Conservation (phyloP, 2,329 filamentous ascomycete species). For the Cladosporium austrohemisphaericum region DNA sequence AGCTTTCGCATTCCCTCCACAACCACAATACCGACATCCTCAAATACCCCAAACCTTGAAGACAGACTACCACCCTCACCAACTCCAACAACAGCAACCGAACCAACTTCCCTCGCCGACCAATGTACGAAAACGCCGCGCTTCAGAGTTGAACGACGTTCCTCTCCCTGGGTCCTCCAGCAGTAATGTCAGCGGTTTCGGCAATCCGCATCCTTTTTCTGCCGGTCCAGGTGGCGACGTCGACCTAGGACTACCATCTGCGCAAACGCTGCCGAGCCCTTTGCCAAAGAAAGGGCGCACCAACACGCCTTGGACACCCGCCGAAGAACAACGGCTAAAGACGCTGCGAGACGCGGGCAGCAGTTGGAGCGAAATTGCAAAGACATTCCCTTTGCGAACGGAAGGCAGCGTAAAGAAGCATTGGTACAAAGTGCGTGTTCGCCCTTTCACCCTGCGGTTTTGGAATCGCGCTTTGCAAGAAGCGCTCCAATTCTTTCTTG, state of each 20-base stretch:
- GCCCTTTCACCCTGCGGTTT: background rate
- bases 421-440: slow-evolving; percentile 80
- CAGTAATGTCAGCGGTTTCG: slow-evolving; percentile 29
- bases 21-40: slow-evolving; percentile 22
- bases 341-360: slow-evolving; percentile 89
- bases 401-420: slow-evolving; percentile 99
- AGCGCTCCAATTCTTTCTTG: background rate
- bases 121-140: slow-evolving; percentile 35
- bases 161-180: slow-evolving; percentile 28
- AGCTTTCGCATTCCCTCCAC: slow-evolving; percentile 29
- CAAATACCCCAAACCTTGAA: slow-evolving; percentile 24
- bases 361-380: slow-evolving; percentile 97
- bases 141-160: slow-evolving; percentile 31
- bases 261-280: slow-evolving; percentile 38
- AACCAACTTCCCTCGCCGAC: slow-evolving; percentile 27
- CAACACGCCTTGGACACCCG: slow-evolving; percentile 97
- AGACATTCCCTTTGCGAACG: slow-evolving; percentile 91
- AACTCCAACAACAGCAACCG: slow-evolving; percentile 33
- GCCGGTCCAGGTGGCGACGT: slow-evolving; percentile 17
- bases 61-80: slow-evolving; percentile 21
- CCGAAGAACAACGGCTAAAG: slow-evolving; percentile 88
- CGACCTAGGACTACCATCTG: slow-evolving; percentile 20
- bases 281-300: slow-evolving; percentile 88
- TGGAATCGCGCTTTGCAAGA: background rate
- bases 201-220: slow-evolving; percentile 27